These are phyloP conservation scores for Pichia cephalocereana DNA, from an alignment of 805 yeast species.

Conservation along the genomic window DNA sequence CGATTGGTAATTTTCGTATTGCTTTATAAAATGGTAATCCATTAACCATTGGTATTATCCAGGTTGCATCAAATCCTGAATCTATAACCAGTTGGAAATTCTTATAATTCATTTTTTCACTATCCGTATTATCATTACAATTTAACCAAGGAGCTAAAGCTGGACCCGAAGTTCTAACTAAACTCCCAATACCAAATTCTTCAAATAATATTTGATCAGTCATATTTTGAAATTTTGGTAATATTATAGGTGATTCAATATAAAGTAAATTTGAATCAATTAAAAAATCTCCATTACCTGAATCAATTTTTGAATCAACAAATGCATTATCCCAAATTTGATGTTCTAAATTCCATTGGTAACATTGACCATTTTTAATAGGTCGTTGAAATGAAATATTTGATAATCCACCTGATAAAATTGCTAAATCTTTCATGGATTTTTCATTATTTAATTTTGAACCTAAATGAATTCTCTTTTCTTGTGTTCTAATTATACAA, in stretches of 20 bases:
- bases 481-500: slow-evolving; percentile 64
- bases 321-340: slow-evolving; percentile 84
- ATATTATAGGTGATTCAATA: slow-evolving; percentile 73
- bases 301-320: slow-evolving; percentile 27
- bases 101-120: slow-evolving; percentile 7
- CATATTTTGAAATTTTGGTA: slow-evolving; percentile 73
- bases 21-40: slow-evolving; percentile 74
- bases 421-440: slow-evolving; percentile 45
- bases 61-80: slow-evolving; percentile 80
- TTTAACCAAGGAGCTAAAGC: slow-evolving; percentile 57
- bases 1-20: slow-evolving; percentile 70
- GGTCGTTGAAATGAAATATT: slow-evolving; percentile 74
- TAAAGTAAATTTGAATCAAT: slow-evolving; percentile 51
- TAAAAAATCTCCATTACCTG: slow-evolving; percentile 30
- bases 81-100: slow-evolving; percentile 80
- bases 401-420: slow-evolving; percentile 25
- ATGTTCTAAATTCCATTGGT: slow-evolving; percentile 86
- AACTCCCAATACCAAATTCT: slow-evolving; percentile 72
- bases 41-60: slow-evolving; percentile 76
- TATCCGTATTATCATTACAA: neutral
- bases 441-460: slow-evolving; percentile 37
- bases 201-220: slow-evolving; percentile 92
- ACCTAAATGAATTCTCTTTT: slow-evolving; percentile 65
- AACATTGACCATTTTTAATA: slow-evolving; percentile 77
- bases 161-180: slow-evolving; percentile 58